Base-by-base conservation (phyloP, 139 green algal genomes). In the Chlorella vulgaris region DNA sequence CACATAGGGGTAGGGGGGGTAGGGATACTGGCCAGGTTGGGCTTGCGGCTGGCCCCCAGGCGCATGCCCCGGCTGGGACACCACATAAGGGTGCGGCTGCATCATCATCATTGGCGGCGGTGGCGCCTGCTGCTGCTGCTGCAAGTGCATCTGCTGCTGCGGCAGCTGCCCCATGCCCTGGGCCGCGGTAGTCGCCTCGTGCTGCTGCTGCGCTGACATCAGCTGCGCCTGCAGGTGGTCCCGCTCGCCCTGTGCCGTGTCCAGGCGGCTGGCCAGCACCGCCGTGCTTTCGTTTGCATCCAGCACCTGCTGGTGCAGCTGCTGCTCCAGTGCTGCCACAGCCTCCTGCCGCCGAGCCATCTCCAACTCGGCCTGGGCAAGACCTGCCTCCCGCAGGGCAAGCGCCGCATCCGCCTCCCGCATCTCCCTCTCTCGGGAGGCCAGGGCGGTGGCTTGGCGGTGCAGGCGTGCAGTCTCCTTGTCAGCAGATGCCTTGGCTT, bases 51-150 rank as follows among this genome's bases (percentile, higher is more conserved):
- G 55, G 18, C 55, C 18, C 18, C 55, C 55, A 28, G 55, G 22
- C 55, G 28, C 18, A 5, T n/a, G 18, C 21, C 18, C 18, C 55
- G 55, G 55, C 55, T 28, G 55, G 18, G 55, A 21, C 55, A 65
- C 55, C 55, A 65, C 55, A 65, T 65, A 65, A 5, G 55, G 55
- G 55, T 65, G 55, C 55, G 55, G 55, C 55, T 65, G 55, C 55
- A 65, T 15, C 55, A 65, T 21, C 55, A 65, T 65, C 18, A 65
- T 28, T 28, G 55, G 55, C 22, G 55, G 55, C 55, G 55, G 55
- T 5, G 55, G 18, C 15, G 55, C 55, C 55, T 65, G 55, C 18
- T 65, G 55, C 55, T 28, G 18, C 15, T 65, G 55, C 55, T 65
- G 55, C 5, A 21, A 15, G 18, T 15, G 5, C 18, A 28, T 28